Base-by-base conservation (phyloP, 768 basidiomycete genomes). In the Mycena capillaripes region DNA sequence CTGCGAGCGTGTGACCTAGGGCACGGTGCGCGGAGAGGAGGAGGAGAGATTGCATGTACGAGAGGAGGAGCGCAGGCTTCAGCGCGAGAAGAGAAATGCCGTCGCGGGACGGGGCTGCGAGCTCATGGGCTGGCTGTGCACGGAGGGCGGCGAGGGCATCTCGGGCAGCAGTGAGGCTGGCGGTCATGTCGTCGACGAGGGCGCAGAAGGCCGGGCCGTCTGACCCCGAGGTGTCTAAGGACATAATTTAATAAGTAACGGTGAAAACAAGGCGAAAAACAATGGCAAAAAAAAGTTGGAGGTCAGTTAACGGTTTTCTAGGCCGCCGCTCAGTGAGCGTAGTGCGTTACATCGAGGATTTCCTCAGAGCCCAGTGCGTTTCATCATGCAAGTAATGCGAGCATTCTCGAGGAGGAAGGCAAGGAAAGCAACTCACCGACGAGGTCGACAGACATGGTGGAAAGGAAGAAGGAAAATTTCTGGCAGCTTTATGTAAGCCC, bases 51-150 rank as follows among this genome's bases (percentile, higher is more conserved):
- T 71, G 70, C 34, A 71, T 65, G 42, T 71, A 71, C 2, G 92
- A 93, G 4, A 98, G 82, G 70, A 98, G 87, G 25, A 94, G 81
- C 64, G 96, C 90, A 75, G 97, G 93, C 82, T 98, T 97, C 59
- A 97, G 83, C 14, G 95, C 94, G 27, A 99, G 86, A 6, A 99
- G 86, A 0, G 98, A 98, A 71, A 99, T 95, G 44, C 98, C 98
- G 34, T 95, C 88, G 44, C 27, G 60, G 9, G 46, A 32, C 19
- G 44, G 29, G 17, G 44, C n/a, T 0, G 30, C 27, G 40, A 44
- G 44, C 6, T 61, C 60, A 1, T 38, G 7, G 29, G 52, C 19
- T 12, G 42, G 42, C 16, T 23, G 34, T 38, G 32, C 30, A 19
- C 42, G 60, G 14, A 61, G 60, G 2, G 60, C 23, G 16, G 60